Evolutionary conservation across 2,329 filamentous ascomycete species (phyloP), one percentile per base, ranked within the genome.

Genomic region (Macroventuria anomochaeta): DNA sequence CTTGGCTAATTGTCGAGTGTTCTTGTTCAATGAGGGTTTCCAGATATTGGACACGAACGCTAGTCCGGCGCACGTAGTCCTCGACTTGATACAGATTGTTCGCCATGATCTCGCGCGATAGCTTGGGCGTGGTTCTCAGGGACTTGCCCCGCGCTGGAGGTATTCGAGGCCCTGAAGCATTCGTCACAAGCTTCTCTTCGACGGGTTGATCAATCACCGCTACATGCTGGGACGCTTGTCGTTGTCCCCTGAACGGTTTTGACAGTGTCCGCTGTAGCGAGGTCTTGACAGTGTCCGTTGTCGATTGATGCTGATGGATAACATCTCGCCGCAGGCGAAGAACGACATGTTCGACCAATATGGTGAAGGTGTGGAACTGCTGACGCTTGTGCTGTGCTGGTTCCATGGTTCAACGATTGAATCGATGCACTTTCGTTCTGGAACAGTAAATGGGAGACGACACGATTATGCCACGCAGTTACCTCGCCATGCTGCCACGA

Each of bases 21-120:
- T 58, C 54, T 15, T 58, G 39, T 26, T 57, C 48, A 17, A 65
- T 53, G 12, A 65, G 48, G 2, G 39, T 42, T 28, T 63, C 55
- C 2, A 66, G 49, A 34, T 60, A 54, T 8, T 56, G 48, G 8
- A 67, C 55, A 23, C 58, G 60, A 12, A 43, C 44, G 32, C 57
- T 58, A 5, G 48, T 61, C 5, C 55, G 43, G 17, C 58, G 54
- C 31, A 60, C 55, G 37, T 58, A 59, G 36, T 42, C 15, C 34
- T 53, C 53, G 8, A 55, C 46, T 13, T 50, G 53, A 5, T 42
- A 36, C 20, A 55, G 20, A 12, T 55, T 54, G 23, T 54, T 54
- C 18, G 46, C 34, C 51, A 54, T 54, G 11, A 54, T 40, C 29
- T 54, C 51, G 21, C 46, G 44, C 44, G 51, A 54, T 34, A 54